These are phyloP conservation scores for Magnusiomyces fungicola DNA, from an alignment of 1,139 yeast species.

Conservation along the genomic window DNA sequence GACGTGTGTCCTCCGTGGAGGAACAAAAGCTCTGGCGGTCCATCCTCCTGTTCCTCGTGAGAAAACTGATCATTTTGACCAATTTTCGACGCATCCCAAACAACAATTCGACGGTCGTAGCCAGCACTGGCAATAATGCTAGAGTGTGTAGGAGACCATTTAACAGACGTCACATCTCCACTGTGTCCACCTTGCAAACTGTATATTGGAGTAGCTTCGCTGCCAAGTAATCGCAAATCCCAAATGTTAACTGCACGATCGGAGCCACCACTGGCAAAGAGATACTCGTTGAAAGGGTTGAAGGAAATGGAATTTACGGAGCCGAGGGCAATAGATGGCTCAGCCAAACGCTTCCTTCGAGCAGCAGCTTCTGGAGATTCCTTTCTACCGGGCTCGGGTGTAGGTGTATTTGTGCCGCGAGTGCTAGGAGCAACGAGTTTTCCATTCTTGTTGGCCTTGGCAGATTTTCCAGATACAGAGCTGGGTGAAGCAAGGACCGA, in stretches of 20 bases:
- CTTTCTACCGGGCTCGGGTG: not conserved
- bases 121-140: slow-evolving; percentile 68
- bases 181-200: slow-evolving; percentile 11
- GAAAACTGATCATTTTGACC: slow-evolving; percentile 17
- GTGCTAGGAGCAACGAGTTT: not conserved
- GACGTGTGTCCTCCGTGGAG: slow-evolving; percentile 88
- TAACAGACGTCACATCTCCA: slow-evolving; percentile 21
- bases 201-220: slow-evolving; percentile 24
- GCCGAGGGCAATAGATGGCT: slow-evolving; percentile 30
- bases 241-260: slow-evolving; percentile 52
- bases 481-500: not conserved
- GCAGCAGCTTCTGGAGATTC: not conserved
- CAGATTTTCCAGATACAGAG: not conserved
- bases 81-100: slow-evolving; percentile 54
- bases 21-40: slow-evolving; percentile 45
- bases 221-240: slow-evolving; percentile 49
- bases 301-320: slow-evolving; percentile 63
- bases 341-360: not conserved
- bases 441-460: not conserved
- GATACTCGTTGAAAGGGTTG: slow-evolving; percentile 47
- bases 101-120: slow-evolving; percentile 57
- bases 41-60: slow-evolving; percentile 22
- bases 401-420: not conserved
- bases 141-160: slow-evolving; percentile 64
- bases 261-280: slow-evolving; percentile 66